Base-by-base conservation (phyloP, 83 land plant genomes). In the Picea engelmannii region DNA sequence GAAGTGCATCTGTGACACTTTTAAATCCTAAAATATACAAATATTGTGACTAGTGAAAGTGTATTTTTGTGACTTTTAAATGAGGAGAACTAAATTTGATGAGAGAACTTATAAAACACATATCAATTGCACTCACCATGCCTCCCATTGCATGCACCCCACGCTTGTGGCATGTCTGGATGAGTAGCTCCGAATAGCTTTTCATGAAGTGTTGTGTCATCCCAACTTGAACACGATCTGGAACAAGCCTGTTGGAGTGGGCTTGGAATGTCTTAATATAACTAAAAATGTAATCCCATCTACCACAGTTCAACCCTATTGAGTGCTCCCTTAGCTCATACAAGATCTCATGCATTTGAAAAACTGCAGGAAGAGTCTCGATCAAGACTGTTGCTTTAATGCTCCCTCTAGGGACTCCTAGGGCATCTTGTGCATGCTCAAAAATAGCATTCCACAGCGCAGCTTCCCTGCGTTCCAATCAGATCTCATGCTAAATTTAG, bases 131-230 rank as follows among this genome's bases (percentile, higher is more conserved):
- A 65, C 87, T 47, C 81, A 92, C 95, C 99, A 96, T 96, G 58
- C 99, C 96, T 4, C 96, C 99, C 94, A 92, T 94, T 75, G 96
- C 99, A 70, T 96, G 94, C 18, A 94, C 94, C 6, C 99, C 99
- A 15, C 95, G 90, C 64, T 89, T 82, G 80, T 94, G 99, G 79
- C 99, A 94, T 20, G 99, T 96, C 47, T 88, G 71, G 79, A 96
- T 94, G 81, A 96, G 90, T 44, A 94, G 90, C 85, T 94, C 92
- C 9, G 93, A 90, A 88, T 94, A 96, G 87, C 87, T 85, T 80
- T 85, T 91, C 92, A 96, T 47, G 49, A 1, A 85, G 68, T 94
- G 94, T 80, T 92, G 96, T 12, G 88, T 68, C 99, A 94, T 94
- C 12, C 92, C 96, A 49, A 94, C 94, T 49, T 79, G 93, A 25